Base-by-base conservation (phyloP, 2,329 filamentous ascomycete species). In the Pseudopyrenochaeta lycopersici region DNA sequence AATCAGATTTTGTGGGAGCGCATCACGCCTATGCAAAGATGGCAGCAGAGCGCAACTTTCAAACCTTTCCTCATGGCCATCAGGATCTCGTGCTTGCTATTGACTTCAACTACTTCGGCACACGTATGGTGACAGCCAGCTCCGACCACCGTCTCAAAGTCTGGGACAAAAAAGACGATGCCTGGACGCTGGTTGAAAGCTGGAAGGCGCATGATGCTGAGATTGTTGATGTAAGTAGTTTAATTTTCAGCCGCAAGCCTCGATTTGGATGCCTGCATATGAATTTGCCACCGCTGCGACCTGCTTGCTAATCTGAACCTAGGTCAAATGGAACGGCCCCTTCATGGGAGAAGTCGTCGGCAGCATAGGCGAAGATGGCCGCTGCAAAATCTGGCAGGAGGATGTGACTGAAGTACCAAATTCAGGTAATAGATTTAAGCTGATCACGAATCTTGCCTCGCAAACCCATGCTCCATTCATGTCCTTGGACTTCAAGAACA, bases 251-350 rank as follows among this genome's bases (percentile, higher is more conserved):
- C 56, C 58, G 54, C 56, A 50, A 35, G 42, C 42, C 51, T 58
- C 52, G 44, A 58, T 52, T 57, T 49, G 49, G 57, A 51, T 44
- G 53, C 58, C 54, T 63, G 56, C 55, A 67, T 63, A 41, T 45
- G 32, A 31, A 51, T 56, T 62, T 58, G 57, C 56, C 57, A 55
- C 54, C 46, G 41, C 48, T 52, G 49, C 53, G 54, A 52, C 53
- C 18, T 36, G 27, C 30, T n/a, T 52, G 57, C 68, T 74, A 56
- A 74, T 48, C 33, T 10, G 7, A 41, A 40, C 15, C 43, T 70
- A 94, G 91, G 88, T 96, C 49, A 91, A 95, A 82, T 98, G 94
- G 93, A 90, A 96, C 52, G 91, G 92, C 1, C 90, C 92, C 0
- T 94, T 91, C 59, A 88, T 95, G 54, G 95, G 95, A 63, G 92